phyloP scores from a whole-genome alignment of 805 yeast genomes.

The Wickerhamomyces alni region DNA sequence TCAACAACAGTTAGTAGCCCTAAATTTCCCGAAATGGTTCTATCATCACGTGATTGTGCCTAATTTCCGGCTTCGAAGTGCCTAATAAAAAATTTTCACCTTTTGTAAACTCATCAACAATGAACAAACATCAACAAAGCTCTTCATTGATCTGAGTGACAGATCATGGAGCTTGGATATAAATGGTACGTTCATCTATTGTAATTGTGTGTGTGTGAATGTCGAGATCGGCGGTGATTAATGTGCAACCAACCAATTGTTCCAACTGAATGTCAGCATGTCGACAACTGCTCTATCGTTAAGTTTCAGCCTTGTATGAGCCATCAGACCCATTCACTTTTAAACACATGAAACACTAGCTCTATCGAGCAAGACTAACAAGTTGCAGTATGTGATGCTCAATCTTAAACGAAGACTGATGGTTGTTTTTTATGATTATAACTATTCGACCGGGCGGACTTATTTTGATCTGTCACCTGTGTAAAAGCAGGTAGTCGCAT shows the following conservation, averaged over 20 bases:
- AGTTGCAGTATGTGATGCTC: not conserved
- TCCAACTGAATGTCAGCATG: conserved; percentile 47
- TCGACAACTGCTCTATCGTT: conserved; percentile 49
- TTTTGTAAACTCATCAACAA: too few relatives aligned
- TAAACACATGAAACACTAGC: too few relatives aligned
- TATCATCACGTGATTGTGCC: too few relatives aligned
- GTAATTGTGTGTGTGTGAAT: not conserved
- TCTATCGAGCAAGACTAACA: not conserved
- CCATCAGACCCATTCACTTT: conserved; percentile 1
- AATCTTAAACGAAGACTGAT: not conserved
- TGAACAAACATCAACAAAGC: too few relatives aligned
- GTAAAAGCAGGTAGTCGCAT: conserved; percentile 32
- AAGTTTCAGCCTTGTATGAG: conserved; percentile 60
- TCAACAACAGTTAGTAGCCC: too few relatives aligned
- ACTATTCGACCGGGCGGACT: conserved; percentile 40
- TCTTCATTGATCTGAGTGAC: not conserved
- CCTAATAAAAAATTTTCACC: too few relatives aligned
- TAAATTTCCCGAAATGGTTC: too few relatives aligned
- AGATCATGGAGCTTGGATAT: not conserved
- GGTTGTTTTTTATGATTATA: conserved; percentile 1
- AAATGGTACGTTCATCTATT: not conserved
- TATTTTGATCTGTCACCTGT: conserved; percentile 25
- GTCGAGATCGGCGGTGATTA: conserved; percentile 3
- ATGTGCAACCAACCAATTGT: conserved; percentile 39
- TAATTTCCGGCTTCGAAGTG: too few relatives aligned